A percentile compares a stretch with the other conserved stretches of the same genome.
phyloP scores from a whole-genome alignment of 139 green algal species.

The Chlorella sp. region DNA sequence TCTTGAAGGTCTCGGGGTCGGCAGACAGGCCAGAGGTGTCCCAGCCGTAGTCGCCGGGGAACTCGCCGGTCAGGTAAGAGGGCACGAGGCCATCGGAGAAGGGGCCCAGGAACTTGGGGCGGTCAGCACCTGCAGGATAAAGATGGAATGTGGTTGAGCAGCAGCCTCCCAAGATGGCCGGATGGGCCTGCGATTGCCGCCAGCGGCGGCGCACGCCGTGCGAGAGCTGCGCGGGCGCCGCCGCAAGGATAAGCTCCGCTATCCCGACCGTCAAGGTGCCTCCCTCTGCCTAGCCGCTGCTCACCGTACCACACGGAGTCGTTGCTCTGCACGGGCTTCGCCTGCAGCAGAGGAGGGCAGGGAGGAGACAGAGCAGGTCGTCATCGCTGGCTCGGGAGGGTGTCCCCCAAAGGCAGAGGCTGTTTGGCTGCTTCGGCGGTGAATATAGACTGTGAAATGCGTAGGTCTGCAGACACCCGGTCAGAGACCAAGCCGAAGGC shows the following conservation, averaged over 20 bases:
- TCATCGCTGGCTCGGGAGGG: neutral
- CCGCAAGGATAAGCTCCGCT: neutral
- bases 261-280: neutral
- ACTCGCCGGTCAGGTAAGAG: constrained; percentile 61
- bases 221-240: neutral
- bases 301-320: constrained; percentile 48
- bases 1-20: constrained; percentile 94
- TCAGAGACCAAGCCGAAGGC: neutral
- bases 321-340: constrained; percentile 38
- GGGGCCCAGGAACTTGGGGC: constrained; percentile 89
- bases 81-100: constrained; percentile 80
- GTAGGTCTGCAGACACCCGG: too few relatives aligned
- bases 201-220: neutral
- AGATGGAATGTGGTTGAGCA: too few relatives aligned
- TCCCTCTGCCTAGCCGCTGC: neutral
- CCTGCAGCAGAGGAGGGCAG: constrained; percentile 10
- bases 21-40: constrained; percentile 96
- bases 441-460: too few relatives aligned
- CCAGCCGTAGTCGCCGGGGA: constrained; percentile 97
- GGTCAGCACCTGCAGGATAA: constrained; percentile 71
- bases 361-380: neutral
- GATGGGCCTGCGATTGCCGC: neutral
- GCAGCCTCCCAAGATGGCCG: neutral
- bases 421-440: too few relatives aligned
- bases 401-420: too few relatives aligned